A percentile compares a stretch with the other conserved stretches of the same genome.
phyloP scores from a whole-genome alignment of 371 early-diverging fungal genomes.

The Chytridium lagenaria region DNA sequence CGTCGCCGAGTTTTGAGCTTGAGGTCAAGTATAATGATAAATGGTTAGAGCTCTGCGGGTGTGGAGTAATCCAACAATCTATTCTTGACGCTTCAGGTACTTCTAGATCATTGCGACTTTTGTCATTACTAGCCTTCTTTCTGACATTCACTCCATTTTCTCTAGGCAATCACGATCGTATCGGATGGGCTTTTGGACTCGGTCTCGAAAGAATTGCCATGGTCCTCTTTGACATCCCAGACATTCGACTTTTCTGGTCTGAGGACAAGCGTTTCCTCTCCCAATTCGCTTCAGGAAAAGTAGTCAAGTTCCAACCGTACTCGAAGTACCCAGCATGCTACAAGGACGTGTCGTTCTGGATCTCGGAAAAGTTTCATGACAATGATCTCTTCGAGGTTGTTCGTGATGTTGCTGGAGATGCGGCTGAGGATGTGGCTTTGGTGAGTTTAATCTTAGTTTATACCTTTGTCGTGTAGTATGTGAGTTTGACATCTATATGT shows the following conservation, averaged over 20 bases:
- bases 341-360: slow-evolving; percentile 96
- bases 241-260: slow-evolving; percentile 97
- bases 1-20: slow-evolving; percentile 95
- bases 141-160: background rate
- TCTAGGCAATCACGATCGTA: slow-evolving; percentile 67
- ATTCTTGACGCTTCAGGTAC: slow-evolving; percentile 79
- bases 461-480: no score
- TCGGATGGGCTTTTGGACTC: slow-evolving; percentile 98
- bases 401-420: slow-evolving; percentile 89
- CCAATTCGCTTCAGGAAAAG: slow-evolving; percentile 79
- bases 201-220: slow-evolving; percentile 97
- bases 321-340: slow-evolving; percentile 83
- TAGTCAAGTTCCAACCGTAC: slow-evolving; percentile 78
- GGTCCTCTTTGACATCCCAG: slow-evolving; percentile 94
- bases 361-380: slow-evolving; percentile 76
- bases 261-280: slow-evolving; percentile 84
- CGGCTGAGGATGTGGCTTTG: slow-evolving; percentile 88
- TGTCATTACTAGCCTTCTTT: background rate
- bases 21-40: slow-evolving; percentile 91
- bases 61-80: slow-evolving; percentile 88
- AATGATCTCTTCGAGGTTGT: slow-evolving; percentile 94
- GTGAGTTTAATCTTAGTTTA: no score
- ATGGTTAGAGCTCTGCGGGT: slow-evolving; percentile 96
- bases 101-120: background rate
- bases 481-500: background rate